Conservation (phyloP, 2,329 filamentous ascomycete species). For the Beauveria varroae region DNA sequence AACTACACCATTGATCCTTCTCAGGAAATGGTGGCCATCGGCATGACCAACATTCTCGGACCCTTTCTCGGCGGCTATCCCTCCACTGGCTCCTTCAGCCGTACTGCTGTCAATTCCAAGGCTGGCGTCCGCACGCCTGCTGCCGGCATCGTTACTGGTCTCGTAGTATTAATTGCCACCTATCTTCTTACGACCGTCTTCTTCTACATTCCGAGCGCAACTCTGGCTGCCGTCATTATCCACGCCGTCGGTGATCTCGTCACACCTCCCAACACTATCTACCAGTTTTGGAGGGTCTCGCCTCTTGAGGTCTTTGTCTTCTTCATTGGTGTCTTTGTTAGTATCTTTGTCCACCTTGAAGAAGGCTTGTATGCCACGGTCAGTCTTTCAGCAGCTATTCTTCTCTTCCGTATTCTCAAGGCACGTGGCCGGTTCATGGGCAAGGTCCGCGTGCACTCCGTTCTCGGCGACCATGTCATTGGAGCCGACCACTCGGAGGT, state of each 20-base stretch:
- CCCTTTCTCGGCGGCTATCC: conserved; percentile 79
- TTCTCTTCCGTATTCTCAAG: conserved; percentile 73
- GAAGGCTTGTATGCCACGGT: conserved; percentile 82
- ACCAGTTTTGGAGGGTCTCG: conserved; percentile 82
- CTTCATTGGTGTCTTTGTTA: conserved; percentile 76
- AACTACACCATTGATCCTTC: conserved; percentile 76
- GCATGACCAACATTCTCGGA: conserved; percentile 65
- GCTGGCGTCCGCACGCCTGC: conserved; percentile 82
- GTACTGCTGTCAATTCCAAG: conserved; percentile 92
- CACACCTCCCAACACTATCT: conserved; percentile 73
- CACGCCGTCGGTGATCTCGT: conserved; percentile 84
- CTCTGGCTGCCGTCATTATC: conserved; percentile 77
- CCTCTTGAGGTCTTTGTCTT: conserved; percentile 79
- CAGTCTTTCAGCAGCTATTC: conserved; percentile 57
- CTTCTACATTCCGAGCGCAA: conserved; percentile 76
- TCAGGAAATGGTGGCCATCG: conserved; percentile 72
- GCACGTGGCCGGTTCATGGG: conserved; percentile 74
- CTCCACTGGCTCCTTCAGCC: conserved; percentile 82
- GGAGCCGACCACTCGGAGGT: conserved; percentile 44
- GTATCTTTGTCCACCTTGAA: conserved; percentile 74
- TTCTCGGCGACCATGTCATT: conserved; percentile 63
- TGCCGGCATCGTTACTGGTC: conserved; percentile 74
- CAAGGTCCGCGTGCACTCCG: conserved; percentile 72
- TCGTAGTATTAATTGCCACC: conserved; percentile 75
- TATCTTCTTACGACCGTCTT: conserved; percentile 79